A percentile compares a stretch with the other conserved stretches of the same genome.
phyloP scores from a whole-genome alignment of 331 rosid genomes.

The Rhamnella rubrinervis region DNA sequence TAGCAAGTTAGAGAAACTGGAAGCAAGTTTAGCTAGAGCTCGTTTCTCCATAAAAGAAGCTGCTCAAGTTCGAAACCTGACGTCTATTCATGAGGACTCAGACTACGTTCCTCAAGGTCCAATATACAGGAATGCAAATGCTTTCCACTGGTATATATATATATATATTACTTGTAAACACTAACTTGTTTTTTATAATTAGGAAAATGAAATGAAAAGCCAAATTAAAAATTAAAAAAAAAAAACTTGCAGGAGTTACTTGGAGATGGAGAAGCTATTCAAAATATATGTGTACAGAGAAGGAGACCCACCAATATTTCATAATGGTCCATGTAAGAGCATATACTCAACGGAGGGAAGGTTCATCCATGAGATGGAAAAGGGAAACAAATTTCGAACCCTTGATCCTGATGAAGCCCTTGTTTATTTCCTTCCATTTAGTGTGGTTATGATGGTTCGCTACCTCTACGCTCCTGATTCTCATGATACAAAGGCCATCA shows the following conservation, averaged over 20 bases:
- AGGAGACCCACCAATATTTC: slow-evolving; percentile 35
- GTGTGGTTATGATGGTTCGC: slow-evolving; percentile 34
- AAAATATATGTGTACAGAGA: slow-evolving; percentile 37
- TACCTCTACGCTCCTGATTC: slow-evolving; percentile 30
- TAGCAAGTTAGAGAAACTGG: slow-evolving; percentile 19
- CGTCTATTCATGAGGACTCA: slow-evolving; percentile 23
- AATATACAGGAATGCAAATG: slow-evolving; percentile 33
- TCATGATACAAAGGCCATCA: slow-evolving; percentile 17
- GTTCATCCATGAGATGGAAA: slow-evolving; percentile 33
- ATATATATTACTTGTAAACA: neutral
- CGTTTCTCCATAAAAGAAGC: slow-evolving; percentile 32
- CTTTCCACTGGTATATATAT: slow-evolving; percentile 30
- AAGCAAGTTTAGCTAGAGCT: slow-evolving; percentile 31
- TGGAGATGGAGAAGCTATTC: slow-evolving; percentile 35
- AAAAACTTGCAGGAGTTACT: slow-evolving; percentile 24
- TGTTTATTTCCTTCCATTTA: slow-evolving; percentile 34
- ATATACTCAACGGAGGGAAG: slow-evolving; percentile 37
- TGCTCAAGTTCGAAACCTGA: slow-evolving; percentile 26
- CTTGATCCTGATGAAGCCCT: slow-evolving; percentile 26
- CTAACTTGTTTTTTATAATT: neutral
- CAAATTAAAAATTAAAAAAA: neutral
- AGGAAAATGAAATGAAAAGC: neutral
- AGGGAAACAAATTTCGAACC: slow-evolving; percentile 23
- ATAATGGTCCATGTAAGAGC: slow-evolving; percentile 41
- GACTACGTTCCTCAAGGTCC: slow-evolving; percentile 35